Conservation (phyloP, 257 asterid genomes). For the Ocimum tenuiflorum region DNA sequence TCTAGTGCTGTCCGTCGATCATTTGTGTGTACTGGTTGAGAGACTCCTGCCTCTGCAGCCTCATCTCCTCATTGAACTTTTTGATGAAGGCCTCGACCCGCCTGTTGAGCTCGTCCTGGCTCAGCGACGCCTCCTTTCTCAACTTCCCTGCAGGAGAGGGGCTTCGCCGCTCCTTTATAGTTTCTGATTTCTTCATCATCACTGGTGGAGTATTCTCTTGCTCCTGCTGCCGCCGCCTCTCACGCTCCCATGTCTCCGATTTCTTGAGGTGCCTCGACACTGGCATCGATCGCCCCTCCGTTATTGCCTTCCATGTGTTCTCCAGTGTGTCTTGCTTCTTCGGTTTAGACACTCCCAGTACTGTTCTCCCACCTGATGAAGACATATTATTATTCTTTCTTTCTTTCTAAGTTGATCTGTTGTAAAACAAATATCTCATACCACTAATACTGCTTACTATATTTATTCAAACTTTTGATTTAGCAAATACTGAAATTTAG, state of each 20-base stretch:
- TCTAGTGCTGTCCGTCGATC: conserved; percentile 38
- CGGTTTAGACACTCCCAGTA: conserved; percentile 50
- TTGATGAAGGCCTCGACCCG: conserved; percentile 80
- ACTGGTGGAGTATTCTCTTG: conserved; percentile 22
- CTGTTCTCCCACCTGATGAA: conserved; percentile 50
- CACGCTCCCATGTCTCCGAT: conserved; percentile 70
- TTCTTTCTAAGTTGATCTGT: too few species aligned
- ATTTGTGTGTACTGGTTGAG: conserved; percentile 50
- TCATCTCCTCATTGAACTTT: conserved; percentile 79
- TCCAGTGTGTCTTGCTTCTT: conserved; percentile 68
- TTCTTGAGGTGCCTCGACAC: conserved; percentile 61
- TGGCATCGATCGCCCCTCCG: conserved; percentile 72
- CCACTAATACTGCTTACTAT: too few species aligned
- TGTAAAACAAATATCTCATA: too few species aligned
- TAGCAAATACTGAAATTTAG: too few species aligned
- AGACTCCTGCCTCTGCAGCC: conserved; percentile 72
- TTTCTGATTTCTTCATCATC: conserved; percentile 54
- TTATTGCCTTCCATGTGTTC: conserved; percentile 78
- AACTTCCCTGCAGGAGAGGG: conserved; percentile 37
- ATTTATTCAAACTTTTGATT: too few species aligned
- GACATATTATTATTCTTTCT: too few species aligned
- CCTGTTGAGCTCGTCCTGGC: conserved; percentile 64
- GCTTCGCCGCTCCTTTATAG: conserved; percentile 37
- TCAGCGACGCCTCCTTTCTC: conserved; percentile 52
- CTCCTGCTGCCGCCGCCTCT: not conserved